These are phyloP conservation scores for Artemisia tridentata DNA, from an alignment of 129 eudicot species.

Conservation along the genomic window DNA sequence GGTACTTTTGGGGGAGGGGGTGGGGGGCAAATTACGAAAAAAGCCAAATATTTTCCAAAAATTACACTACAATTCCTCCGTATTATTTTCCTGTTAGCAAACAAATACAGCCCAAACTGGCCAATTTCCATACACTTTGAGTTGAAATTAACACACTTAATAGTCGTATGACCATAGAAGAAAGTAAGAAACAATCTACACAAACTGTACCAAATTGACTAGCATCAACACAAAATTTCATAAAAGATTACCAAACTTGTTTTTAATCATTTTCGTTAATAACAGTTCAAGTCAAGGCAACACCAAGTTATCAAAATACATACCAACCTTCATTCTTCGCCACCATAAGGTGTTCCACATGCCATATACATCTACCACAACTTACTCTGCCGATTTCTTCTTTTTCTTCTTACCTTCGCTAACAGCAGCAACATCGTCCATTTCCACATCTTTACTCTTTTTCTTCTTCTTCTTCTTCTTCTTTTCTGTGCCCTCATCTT, in stretches of 20 bases:
- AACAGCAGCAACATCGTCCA: slow-evolving; percentile 32
- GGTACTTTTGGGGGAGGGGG: no score
- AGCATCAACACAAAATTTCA: neutral
- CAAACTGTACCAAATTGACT: neutral
- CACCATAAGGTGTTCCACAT: neutral
- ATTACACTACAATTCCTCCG: no score
- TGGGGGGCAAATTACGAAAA: no score
- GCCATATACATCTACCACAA: slow-evolving; percentile 2
- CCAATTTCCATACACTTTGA: no score
- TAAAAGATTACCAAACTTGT: neutral
- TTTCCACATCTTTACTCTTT: slow-evolving; percentile 47
- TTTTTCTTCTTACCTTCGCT: slow-evolving; percentile 60
- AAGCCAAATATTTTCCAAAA: no score
- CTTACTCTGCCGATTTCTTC: slow-evolving; percentile 26
- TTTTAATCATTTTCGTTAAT: neutral
- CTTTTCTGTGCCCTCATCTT: slow-evolving; percentile 46
- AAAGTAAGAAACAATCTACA: neutral
- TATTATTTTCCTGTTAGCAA: no score
- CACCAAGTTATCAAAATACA: slow-evolving; percentile 7
- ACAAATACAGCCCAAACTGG: no score
- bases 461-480: slow-evolving; percentile 70
- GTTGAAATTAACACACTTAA: no score
- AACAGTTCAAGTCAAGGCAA: slow-evolving; percentile 6
- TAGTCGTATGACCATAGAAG: no score
- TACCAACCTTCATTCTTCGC: neutral